Base-by-base conservation (phyloP, 2,329 filamentous ascomycete species). In the Aaosphaeria pasadenensis region DNA sequence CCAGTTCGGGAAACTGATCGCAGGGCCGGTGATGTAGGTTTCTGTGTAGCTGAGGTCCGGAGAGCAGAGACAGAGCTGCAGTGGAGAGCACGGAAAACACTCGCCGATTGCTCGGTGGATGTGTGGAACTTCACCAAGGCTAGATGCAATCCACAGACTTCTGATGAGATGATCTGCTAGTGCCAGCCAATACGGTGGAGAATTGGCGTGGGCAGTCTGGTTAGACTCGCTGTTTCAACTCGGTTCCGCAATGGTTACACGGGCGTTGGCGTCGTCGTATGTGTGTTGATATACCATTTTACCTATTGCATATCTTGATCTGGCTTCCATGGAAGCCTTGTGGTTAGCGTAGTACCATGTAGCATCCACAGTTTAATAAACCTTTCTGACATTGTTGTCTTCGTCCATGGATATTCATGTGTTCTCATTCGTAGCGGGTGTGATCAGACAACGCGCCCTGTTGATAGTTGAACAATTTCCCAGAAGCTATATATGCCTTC, bases 11-110 rank as follows among this genome's bases (percentile, higher is more conserved):
- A 69, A 49, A 66, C 64, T 7, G 70, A 64, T n/a, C 57, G 71
- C 31, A 58, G 72, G 45, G 63, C 63, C 5, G 72, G 72, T 33
- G 72, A 75, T 49, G 70, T 75, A 28, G 70, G 69, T 7, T 69
- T 70, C 44, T 73, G 70, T 41, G 68, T 73, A 4, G 71, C 71
- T 24, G 68, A 69, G 32, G 66, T 71, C 9, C 56, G 58, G 38
- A 61, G 68, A 53, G 71, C 71, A 24, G 67, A 71, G 43, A 59
- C 48, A 6, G 69, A 72, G 47, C 64, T 74, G 11, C 59, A 63
- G 30, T 74, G 71, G 71, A 62, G 50, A 38, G 66, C 71, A 11
- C 60, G 66, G 44, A 69, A 69, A 50, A 59, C 62, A 2, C 50
- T 73, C 6, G 53, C 63, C 11, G 67, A 71, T 49, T 72, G 70